Base-by-base conservation (phyloP, 768 basidiomycete species). In the Phylloporus sp. region DNA sequence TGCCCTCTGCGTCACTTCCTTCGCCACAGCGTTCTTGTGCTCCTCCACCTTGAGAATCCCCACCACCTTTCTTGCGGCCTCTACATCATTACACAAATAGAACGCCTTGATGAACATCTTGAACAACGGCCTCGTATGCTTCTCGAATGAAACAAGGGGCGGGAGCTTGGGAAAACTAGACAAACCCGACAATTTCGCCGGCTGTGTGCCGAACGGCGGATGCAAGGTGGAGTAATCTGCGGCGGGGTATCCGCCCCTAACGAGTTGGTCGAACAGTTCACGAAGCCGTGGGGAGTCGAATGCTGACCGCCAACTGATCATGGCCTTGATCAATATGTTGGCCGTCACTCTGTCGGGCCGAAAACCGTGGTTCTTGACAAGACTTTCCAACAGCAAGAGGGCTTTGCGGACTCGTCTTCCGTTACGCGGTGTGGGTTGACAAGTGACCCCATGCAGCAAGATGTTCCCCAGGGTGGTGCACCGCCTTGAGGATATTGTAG, bases 81-180 rank as follows among this genome's bases (percentile, higher is more conserved):
- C 61, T 7, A 59, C 50, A 59, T 90, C 86, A 18, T 73, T 73
- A 23, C 79, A 66, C 33, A 69, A 41, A 59, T 78, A 74, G 52
- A 89, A 75, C 13, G 79, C 80, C 56, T 75, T 80, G 57, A 85
- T 77, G 64, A 90, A 81, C 78, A 81, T 81, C 69, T 74, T 82
- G 63, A 82, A 83, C 63, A 90, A 57, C 33, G 87, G 87, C 47
- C 71, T 68, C n/a, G 80, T 71, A 59, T 88, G 84, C 46, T 67
- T 71, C 46, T 71, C 68, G 44, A 81, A 84, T 4, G 75, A 78
- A 44, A 83, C 69, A 18, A 67, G 64, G 32, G 69, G 44, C n/a
- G 68, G 48, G 17, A 77, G 59, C 31, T 63, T 62, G 9, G 74
- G 67, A n/a, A 76, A 34, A n/a, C 58, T 43, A 15, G 73, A 36